Percentiles rank a stretch among this genome's conserved stretches.
Evolutionary conservation across 108 stramenopile species (phyloP).

Genomic region (Nitzschia sp.): DNA sequence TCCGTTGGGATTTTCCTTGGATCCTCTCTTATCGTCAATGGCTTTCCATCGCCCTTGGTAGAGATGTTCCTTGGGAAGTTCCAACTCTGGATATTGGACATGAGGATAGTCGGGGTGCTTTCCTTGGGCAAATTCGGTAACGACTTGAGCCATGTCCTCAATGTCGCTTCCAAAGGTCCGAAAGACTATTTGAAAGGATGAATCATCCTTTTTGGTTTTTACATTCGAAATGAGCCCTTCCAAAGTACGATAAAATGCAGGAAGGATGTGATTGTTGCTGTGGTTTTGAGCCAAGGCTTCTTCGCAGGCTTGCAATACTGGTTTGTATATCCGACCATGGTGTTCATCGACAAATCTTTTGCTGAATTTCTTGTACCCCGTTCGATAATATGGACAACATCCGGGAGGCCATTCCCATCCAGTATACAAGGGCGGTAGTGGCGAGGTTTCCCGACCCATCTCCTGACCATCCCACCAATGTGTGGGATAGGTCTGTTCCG

Average conservation of each 20-base stretch:
- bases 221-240: conserved; percentile 27
- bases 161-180: conserved; percentile 85
- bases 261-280: conserved; percentile 45
- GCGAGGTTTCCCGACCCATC: conserved; percentile 27
- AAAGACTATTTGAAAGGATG: conserved; percentile 49
- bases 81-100: conserved; percentile 50
- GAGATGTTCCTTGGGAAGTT: conserved; percentile 36
- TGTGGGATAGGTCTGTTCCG: conserved; percentile 50
- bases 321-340: conserved; percentile 57
- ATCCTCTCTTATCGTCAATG: conserved; percentile 1
- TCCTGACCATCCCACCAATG: conserved; percentile 86
- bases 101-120: conserved; percentile 71
- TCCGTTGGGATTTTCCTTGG: conserved; percentile 6
- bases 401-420: conserved; percentile 70
- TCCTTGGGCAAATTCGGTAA: conserved; percentile 71
- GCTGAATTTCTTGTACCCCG: conserved; percentile 49
- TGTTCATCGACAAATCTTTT: conserved; percentile 54
- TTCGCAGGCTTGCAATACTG: conserved; percentile 15
- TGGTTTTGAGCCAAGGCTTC: conserved; percentile 10
- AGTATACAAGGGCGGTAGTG: conserved; percentile 74
- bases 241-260: conserved; percentile 77
- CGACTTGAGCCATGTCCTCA: conserved; percentile 49
- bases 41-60: conserved; percentile 54
- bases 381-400: conserved; percentile 82
- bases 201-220: background rate